Evolutionary conservation across 1,139 yeast species (phyloP).

Genomic region (Geotrichum histeridarum): DNA sequence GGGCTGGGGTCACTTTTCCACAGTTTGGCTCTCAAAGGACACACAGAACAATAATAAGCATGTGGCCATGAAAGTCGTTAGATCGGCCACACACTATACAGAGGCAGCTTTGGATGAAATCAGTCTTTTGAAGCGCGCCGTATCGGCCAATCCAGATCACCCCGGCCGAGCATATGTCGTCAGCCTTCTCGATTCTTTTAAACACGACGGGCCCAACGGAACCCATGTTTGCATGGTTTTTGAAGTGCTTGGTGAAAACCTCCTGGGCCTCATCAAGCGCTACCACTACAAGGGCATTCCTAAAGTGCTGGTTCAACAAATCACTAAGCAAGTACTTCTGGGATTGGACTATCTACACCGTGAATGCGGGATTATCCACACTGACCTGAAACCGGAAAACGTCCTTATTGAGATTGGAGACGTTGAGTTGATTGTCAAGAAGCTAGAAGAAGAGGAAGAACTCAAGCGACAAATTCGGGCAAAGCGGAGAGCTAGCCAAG

Average conservation of each 20-base stretch:
- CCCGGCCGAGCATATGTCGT: constrained; percentile 72
- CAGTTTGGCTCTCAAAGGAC: constrained; percentile 82
- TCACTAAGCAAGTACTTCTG: constrained; percentile 68
- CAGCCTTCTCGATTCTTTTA: constrained; percentile 65
- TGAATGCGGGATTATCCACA: constrained; percentile 82
- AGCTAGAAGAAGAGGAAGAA: constrained; percentile 49
- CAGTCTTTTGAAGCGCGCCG: constrained; percentile 49
- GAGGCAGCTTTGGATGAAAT: constrained; percentile 89
- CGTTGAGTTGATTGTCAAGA: constrained; percentile 60
- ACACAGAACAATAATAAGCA: constrained; percentile 42
- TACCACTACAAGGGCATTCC: constrained; percentile 72
- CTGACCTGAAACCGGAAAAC: constrained; percentile 87
- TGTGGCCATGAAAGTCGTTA: constrained; percentile 80
- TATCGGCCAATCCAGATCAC: constrained; percentile 50
- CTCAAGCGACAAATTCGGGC: constrained; percentile 21
- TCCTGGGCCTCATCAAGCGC: constrained; percentile 63
- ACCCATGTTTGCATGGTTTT: constrained; percentile 84
- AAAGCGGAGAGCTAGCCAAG: constrained; percentile 22
- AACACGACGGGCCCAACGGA: constrained; percentile 76
- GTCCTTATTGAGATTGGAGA: constrained; percentile 76
- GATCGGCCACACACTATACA: constrained; percentile 62
- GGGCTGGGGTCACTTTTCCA: constrained; percentile 90
- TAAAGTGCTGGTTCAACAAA: constrained; percentile 66
- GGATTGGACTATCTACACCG: constrained; percentile 79
- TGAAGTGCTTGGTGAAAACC: constrained; percentile 79